Evolutionary conservation across 768 basidiomycete species (phyloP).

Genomic region (Lanmaoa pseudosensibilis): DNA sequence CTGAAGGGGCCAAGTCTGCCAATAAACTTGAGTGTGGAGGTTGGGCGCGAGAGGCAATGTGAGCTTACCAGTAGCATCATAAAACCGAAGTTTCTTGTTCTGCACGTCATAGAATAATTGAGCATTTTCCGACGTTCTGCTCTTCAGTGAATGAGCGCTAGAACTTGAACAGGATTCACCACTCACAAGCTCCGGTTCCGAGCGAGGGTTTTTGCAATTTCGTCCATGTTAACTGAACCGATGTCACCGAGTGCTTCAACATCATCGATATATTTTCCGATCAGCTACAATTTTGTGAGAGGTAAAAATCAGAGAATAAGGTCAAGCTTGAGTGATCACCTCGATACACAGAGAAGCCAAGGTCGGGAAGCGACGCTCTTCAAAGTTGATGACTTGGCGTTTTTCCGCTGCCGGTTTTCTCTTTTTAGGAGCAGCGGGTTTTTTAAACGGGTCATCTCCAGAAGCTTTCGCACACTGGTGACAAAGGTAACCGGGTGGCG

Average conservation of each 20-base stretch:
- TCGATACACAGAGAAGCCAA: constrained; percentile 81
- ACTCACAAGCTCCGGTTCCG: constrained; percentile 81
- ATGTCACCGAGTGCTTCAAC: constrained; percentile 89
- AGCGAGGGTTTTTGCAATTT: constrained; percentile 78
- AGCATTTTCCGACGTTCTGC: constrained; percentile 76
- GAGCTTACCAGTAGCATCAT: constrained; percentile 87
- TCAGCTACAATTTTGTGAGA: constrained; percentile 48
- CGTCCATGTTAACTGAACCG: constrained; percentile 79
- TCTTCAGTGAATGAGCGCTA: not conserved
- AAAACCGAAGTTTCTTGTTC: constrained; percentile 69
- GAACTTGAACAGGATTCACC: not conserved
- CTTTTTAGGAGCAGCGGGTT: constrained; percentile 58
- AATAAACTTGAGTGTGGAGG: constrained; percentile 1
- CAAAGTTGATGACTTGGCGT: constrained; percentile 65
- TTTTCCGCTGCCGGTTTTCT: constrained; percentile 65
- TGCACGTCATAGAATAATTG: constrained; percentile 79
- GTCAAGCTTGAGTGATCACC: constrained; percentile 37
- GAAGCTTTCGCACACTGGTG: constrained; percentile 77
- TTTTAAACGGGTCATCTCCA: constrained; percentile 86
- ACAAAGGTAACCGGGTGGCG: constrained; percentile 79
- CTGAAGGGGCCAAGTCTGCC: constrained; percentile 68
- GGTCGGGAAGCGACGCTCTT: constrained; percentile 66
- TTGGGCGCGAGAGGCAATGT: not conserved
- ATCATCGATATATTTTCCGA: constrained; percentile 84
- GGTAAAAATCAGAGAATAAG: not conserved